Conservation (phyloP, 208 protist genomes). For the Trypanosoma lewisi region DNA sequence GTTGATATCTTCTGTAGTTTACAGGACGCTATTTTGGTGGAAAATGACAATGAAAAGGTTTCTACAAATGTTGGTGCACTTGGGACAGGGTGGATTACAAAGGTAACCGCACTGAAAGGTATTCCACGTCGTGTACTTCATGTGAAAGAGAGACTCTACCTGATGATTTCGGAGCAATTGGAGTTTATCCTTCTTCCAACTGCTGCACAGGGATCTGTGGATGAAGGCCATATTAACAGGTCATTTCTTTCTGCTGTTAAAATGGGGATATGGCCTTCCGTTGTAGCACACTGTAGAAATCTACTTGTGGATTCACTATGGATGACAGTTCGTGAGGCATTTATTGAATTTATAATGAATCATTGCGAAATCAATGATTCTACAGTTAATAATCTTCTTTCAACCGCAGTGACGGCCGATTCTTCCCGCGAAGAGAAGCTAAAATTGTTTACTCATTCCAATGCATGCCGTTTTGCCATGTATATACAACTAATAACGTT, state of each 20-base stretch:
- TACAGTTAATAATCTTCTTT: conserved; percentile 59
- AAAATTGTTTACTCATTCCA: conserved; percentile 29
- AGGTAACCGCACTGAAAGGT: conserved; percentile 13
- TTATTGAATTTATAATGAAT: conserved; percentile 54
- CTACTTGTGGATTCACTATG: conserved; percentile 35
- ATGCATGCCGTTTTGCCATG: conserved; percentile 25
- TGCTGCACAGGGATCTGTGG: conserved; percentile 5
- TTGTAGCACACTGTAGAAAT: conserved; percentile 29
- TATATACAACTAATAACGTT: conserved; percentile 47
- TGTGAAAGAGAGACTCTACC: conserved; percentile 23
- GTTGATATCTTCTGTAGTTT: conserved; percentile 26
- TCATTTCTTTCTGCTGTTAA: conserved; percentile 11
- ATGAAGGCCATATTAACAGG: conserved; percentile 19
- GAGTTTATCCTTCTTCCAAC: conserved; percentile 31
- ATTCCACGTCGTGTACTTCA: conserved; percentile 15
- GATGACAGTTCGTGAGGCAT: conserved; percentile 35
- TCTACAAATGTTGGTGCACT: not conserved
- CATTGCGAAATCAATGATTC: conserved; percentile 44
- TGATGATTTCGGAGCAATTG: conserved; percentile 31
- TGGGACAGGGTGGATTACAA: not conserved
- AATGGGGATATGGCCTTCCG: conserved; percentile 39
- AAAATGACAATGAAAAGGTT: not conserved
- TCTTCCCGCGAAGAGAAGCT: conserved; percentile 34
- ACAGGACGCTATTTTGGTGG: conserved; percentile 4
- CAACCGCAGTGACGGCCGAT: conserved; percentile 23